Evolutionary conservation across 1,284 basidiomycete genomes (phyloP), one percentile per base, ranked within the genome.

Genomic region (Papiliotrema laurentii): DNA sequence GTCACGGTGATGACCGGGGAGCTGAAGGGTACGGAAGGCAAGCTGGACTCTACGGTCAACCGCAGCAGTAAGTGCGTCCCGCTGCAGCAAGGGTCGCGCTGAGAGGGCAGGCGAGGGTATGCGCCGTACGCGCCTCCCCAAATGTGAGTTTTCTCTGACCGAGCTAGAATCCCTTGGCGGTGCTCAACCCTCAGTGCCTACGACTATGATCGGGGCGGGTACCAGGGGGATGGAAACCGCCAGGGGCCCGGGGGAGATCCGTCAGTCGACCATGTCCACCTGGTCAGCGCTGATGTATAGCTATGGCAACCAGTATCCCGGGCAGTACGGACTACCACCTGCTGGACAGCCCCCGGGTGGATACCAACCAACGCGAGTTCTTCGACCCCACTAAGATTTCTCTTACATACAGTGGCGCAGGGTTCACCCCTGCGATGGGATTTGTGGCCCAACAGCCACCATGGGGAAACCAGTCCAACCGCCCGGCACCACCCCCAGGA

Each of bases 291-390:
- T n/a, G n/a, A n/a, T n/a, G n/a, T n/a, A n/a, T 36, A 19, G 25
- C 6, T 35, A 35, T n/a, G 31, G 34, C 30, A 16, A 21, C 18
- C 19, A 21, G 13, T 22, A 41, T 41, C 25, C 18, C 5, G 21
- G 36, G 9, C 31, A 50, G 16, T 58, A 53, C 45, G 43, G 27
- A 4, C 50, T 56, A n/a, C 60, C 60, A 1, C 58, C 58, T 25
- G 55, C 52, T 31, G 56, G 52, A 18, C 58, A 55, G 3, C 52
- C 55, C 3, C 52, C 52, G n/a, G 39, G 41, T 6, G 48, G 47
- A 25, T 61, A 61, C 44, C 54, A 58, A 37, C 59, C 61, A 30
- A 63, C 58, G 43, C 36, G 33, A 36, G 43, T 36, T 13, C n/a
- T 14, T n/a, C n/a, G n/a, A n/a, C n/a, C 18, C 7, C 21, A 25